phyloP scores from a whole-genome alignment of 208 protist species.

The Trypanosoma lewisi region DNA sequence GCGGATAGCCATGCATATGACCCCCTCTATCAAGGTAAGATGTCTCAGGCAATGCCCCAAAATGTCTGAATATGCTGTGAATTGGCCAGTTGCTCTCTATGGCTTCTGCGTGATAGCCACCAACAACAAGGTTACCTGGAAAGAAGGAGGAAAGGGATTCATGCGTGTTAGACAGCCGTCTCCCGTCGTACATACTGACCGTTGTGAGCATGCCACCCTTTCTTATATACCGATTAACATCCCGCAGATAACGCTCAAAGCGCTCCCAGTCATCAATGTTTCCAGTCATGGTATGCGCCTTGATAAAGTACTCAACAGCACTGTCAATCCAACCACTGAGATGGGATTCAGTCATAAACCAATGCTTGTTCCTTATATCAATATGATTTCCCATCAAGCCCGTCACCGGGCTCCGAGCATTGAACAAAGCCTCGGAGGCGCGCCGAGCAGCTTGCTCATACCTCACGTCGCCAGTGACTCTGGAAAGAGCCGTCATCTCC shows the following conservation, averaged over 20 bases:
- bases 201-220: too few relatives aligned
- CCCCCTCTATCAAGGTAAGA: constrained; percentile 16
- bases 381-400: constrained; percentile 54
- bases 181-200: constrained; percentile 44
- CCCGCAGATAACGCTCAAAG: too few relatives aligned
- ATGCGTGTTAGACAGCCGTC: constrained; percentile 28
- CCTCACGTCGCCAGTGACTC: constrained; percentile 35
- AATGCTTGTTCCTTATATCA: constrained; percentile 30
- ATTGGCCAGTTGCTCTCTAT: constrained; percentile 38
- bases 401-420: constrained; percentile 22
- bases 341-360: constrained; percentile 15
- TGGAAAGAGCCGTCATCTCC: constrained; percentile 55
- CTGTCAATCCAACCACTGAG: too few relatives aligned
- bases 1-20: constrained; percentile 35
- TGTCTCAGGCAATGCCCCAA: constrained; percentile 77
- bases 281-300: too few relatives aligned
- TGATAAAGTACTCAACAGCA: too few relatives aligned
- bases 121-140: constrained; percentile 59
- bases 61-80: constrained; percentile 54
- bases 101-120: constrained; percentile 60
- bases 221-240: too few relatives aligned
- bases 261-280: too few relatives aligned
- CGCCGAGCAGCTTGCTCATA: constrained; percentile 37
- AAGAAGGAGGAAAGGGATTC: constrained; percentile 78
- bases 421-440: constrained; percentile 33